Evolutionary conservation across 176 grass and related monocot species (phyloP).

Genomic region (Oryza nivara): DNA sequence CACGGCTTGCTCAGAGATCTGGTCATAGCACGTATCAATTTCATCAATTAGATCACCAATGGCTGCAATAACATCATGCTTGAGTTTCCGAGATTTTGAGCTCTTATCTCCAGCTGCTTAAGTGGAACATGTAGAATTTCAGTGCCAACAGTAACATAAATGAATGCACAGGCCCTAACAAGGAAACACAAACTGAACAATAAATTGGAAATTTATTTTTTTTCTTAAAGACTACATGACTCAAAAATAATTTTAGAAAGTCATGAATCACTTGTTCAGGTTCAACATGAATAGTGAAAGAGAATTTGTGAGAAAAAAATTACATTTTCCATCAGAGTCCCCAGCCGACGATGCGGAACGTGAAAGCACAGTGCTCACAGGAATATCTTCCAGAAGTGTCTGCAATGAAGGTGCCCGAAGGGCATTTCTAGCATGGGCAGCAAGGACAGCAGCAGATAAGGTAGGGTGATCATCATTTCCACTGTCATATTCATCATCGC

Average conservation of each 20-base stretch:
- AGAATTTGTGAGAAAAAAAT: slow-evolving; percentile 50
- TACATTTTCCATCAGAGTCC: slow-evolving; percentile 93
- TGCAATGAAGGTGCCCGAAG: slow-evolving; percentile 92
- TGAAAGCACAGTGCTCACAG: slow-evolving; percentile 53
- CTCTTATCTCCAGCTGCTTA: slow-evolving; percentile 73
- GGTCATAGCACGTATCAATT: slow-evolving; percentile 88
- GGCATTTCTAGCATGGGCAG: slow-evolving; percentile 89
- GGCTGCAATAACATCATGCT: slow-evolving; percentile 94
- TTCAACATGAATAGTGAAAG: background rate
- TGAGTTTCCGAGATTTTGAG: slow-evolving; percentile 73
- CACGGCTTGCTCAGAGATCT: slow-evolving; percentile 94
- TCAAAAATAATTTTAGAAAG: background rate
- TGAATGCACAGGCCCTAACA: background rate
- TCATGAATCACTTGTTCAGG: background rate
- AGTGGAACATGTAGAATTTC: slow-evolving; percentile 38
- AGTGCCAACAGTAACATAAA: slow-evolving; percentile 32
- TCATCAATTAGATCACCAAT: slow-evolving; percentile 94
- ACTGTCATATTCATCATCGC: slow-evolving; percentile 73
- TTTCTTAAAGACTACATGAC: slow-evolving; percentile 9
- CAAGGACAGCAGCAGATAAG: slow-evolving; percentile 83
- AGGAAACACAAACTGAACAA: slow-evolving; percentile 29
- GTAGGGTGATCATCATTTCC: slow-evolving; percentile 63
- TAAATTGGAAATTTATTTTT: background rate
- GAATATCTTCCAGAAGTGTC: slow-evolving; percentile 92
- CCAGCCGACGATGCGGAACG: slow-evolving; percentile 63